phyloP scores from a whole-genome alignment of 768 basidiomycete genomes.

The Leccinum arenicola region DNA sequence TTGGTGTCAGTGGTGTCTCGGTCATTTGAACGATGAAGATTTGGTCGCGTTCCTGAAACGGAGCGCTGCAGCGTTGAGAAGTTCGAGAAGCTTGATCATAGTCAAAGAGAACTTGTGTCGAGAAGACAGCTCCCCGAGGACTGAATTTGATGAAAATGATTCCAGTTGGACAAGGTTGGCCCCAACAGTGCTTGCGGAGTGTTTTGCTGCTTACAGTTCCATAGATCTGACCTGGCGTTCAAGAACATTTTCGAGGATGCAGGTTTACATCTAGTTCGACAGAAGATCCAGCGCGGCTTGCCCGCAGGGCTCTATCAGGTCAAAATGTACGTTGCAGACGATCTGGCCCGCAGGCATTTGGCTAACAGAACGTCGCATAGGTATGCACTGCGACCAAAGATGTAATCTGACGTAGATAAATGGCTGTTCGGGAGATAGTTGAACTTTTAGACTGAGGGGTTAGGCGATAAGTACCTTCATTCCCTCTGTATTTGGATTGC shows the following conservation, averaged over 20 bases:
- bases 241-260: conserved; percentile 71
- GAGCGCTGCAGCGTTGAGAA: conserved; percentile 58
- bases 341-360: neutral
- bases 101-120: conserved; percentile 90
- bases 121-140: conserved; percentile 51
- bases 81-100: conserved; percentile 59
- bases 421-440: no score
- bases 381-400: conserved; percentile 23
- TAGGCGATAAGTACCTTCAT: neutral
- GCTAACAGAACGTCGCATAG: conserved; percentile 16
- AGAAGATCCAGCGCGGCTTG: conserved; percentile 81
- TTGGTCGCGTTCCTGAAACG: conserved; percentile 74
- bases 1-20: conserved; percentile 98
- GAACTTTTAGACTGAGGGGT: neutral
- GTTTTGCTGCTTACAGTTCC: conserved; percentile 5
- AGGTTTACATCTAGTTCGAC: conserved; percentile 65
- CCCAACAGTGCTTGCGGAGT: neutral
- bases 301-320: conserved; percentile 80
- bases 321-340: conserved; percentile 61
- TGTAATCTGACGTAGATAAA: conserved; percentile 3
- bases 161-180: conserved; percentile 83
- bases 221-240: conserved; percentile 83
- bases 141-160: conserved; percentile 80
- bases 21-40: conserved; percentile 76
- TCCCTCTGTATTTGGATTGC: neutral